Evolutionary conservation across 352 stramenopile species (phyloP), one percentile per base, ranked within the genome.

Genomic region (Phytophthora pinifolia): DNA sequence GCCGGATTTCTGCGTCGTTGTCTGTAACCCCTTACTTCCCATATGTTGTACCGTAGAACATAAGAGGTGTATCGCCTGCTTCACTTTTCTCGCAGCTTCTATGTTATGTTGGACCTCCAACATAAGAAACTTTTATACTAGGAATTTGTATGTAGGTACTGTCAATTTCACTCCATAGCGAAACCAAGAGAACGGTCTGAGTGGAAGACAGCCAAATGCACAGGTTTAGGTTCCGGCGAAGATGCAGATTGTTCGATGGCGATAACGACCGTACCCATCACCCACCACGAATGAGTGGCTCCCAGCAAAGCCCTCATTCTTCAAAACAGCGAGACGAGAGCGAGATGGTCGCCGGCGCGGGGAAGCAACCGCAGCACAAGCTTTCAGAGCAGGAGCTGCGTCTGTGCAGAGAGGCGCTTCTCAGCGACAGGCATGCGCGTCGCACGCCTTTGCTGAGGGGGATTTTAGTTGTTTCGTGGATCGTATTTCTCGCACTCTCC

Each of bases 1-100:
- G n/a, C n/a, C n/a, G n/a, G n/a, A n/a, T n/a, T n/a, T n/a, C n/a
- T n/a, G n/a, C n/a, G n/a, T n/a, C n/a, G n/a, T n/a, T 3, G 20
- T 3, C 20, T 25, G 41, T 45, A 48, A 57, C 49, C 49, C 38
- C 49, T 57, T 49, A 20, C 12, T 57, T 57, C 17, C 37, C 49
- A 57, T 36, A 48, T 48, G 49, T 48, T 48, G 38, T 57, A 49
- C 49, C 20, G 37, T 57, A 49, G 12, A 43, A 44, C 31, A 49
- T 57, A 57, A 57, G 30, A 48, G 20, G 49, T 30, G 49, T 43
- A 57, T 43, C 38, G 25, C 47, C 31, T 32, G 7, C 3, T 46
- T 46, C 34, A 32, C 4, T 33, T 38, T 55, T 55, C 30, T 46
- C 18, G 36, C 47, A 46, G 25, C 47, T 9, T 55, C 36, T 55